phyloP scores from a whole-genome alignment of 2,329 filamentous ascomycete genomes.

The Graphiopsis chlorocephala region DNA sequence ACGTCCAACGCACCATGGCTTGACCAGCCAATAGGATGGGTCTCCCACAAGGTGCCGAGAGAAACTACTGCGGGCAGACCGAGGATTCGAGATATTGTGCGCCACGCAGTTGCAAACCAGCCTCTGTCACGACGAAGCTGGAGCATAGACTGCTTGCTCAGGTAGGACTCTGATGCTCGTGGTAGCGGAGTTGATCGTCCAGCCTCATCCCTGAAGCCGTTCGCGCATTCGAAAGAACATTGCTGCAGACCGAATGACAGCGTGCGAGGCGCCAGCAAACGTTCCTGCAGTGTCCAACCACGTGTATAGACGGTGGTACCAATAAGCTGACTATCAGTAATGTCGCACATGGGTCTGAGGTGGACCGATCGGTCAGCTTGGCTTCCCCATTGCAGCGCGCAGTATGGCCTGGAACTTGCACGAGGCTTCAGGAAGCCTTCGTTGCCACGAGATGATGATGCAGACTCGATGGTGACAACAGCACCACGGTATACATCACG shows the following conservation, averaged over 20 bases:
- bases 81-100: not conserved
- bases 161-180: not conserved
- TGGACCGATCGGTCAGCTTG: not conserved
- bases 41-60: not conserved
- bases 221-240: conserved; percentile 18
- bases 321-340: conserved; percentile 13
- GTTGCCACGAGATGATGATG: not conserved
- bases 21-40: not conserved
- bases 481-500: conserved; percentile 9
- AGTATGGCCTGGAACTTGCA: not conserved
- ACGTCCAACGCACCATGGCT: not conserved
- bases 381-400: not conserved
- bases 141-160: not conserved
- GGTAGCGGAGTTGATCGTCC: not conserved
- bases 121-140: not conserved
- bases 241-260: conserved; percentile 18
- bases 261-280: conserved; percentile 17
- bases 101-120: not conserved
- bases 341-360: not conserved
- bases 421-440: conserved; percentile 11
- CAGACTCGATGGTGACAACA: conserved; percentile 17
- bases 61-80: not conserved
- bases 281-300: conserved; percentile 19
- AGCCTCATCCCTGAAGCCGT: not conserved
- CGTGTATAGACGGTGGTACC: conserved; percentile 14